Evolutionary conservation across 257 asterid species (phyloP).

Genomic region (Solanum arcanum): DNA sequence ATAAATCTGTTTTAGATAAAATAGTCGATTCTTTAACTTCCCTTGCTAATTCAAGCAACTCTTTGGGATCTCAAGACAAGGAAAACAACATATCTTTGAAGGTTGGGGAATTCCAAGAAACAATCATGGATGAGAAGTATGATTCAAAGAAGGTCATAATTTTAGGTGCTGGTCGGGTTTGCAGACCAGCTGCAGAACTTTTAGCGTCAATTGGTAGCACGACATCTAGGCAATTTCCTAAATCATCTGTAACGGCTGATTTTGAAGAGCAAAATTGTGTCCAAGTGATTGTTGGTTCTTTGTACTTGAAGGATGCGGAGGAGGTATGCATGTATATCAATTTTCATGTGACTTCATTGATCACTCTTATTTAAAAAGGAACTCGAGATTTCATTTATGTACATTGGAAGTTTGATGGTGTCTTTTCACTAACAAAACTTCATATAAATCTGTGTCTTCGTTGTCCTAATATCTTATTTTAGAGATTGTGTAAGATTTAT

Average conservation of each 20-base stretch:
- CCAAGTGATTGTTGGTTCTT: conserved; percentile 75
- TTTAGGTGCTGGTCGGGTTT: conserved; percentile 96
- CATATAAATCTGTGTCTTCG: neutral
- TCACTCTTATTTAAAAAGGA: neutral
- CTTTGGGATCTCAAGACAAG: conserved; percentile 11
- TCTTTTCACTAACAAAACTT: neutral
- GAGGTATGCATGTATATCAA: conserved; percentile 43
- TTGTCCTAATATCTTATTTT: neutral
- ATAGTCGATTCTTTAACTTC: conserved; percentile 66
- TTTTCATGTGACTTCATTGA: neutral
- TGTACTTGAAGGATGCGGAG: conserved; percentile 81
- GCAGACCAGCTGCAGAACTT: conserved; percentile 91
- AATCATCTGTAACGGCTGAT: conserved; percentile 22
- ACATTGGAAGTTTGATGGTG: neutral
- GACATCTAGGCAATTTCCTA: conserved; percentile 34
- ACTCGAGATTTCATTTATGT: neutral
- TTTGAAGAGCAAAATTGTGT: conserved; percentile 40
- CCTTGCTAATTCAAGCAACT: conserved; percentile 46
- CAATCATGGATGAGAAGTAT: conserved; percentile 19
- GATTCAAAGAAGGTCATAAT: conserved; percentile 45
- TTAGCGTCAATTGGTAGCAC: conserved; percentile 48
- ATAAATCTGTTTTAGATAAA: conserved; percentile 49
- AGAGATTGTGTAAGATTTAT: neutral
- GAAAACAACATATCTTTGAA: conserved; percentile 37
- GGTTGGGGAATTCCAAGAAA: conserved; percentile 41